Base-by-base conservation (phyloP, 805 yeast genomes). In the Ogataea henricii region DNA sequence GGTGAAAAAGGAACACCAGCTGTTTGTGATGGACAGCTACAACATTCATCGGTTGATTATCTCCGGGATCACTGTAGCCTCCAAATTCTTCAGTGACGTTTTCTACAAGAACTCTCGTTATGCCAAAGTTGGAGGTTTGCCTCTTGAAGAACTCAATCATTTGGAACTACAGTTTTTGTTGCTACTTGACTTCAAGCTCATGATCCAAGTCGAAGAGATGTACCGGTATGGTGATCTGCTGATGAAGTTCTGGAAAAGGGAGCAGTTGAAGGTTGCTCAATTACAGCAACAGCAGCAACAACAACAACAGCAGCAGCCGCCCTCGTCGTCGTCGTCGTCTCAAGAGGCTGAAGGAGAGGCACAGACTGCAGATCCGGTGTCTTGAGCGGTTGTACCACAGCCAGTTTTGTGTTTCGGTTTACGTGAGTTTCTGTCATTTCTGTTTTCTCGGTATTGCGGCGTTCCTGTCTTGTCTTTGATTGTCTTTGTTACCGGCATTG, bases 41-140 rank as follows among this genome's bases (percentile, higher is more conserved):
- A 94, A 94, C 65, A 90, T 94, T 53, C 99, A 94, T 69, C 77
- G 99, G 52, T 75, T 94, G 54, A 88, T 94, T 43, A 92, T 94
- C 40, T 87, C 96, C 10, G 98, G 97, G 4, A 85, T 94, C 51
- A 92, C 99, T 0, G 97, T 94, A 21, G 89, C 96, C 22, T 87
- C 96, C 32, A 94, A 94, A 71, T 92, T 92, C 66, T 91, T 91
- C 66, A 84, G 92, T 59, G 98, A 92, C 68, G 89, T 91, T 41
- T 92, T 91, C 62, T 92, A 92, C 74, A 92, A 92, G 63, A 92
- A 92, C 65, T 83, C 94, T 46, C 78, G 98, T 54, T 92, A 92
- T 66, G 97, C 97, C 9, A 88, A 91, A 65, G 94, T 92, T 37
- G 98, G 98, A 5, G 98, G 98, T 0, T 75, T 92, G 46, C 96